Base-by-base conservation (phyloP, 805 yeast genomes). In the Yamadazyma insecticola region DNA sequence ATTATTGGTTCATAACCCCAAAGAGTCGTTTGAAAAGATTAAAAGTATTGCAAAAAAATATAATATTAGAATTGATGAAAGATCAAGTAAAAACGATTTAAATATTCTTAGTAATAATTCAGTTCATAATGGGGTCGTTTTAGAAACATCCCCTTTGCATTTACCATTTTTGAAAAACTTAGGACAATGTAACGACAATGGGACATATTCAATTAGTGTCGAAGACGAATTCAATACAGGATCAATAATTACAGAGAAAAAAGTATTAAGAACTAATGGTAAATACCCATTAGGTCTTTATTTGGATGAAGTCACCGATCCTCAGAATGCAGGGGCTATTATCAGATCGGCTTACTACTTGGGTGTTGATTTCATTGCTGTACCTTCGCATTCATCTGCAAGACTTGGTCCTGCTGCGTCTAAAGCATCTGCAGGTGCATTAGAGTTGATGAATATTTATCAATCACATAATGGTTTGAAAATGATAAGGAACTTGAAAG, bases 251-350 rank as follows among this genome's bases (percentile, higher is more conserved):
- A 19, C 22, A 11, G 10, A 9, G 10, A 19, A 19, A 11, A 8
- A 8, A 19, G 11, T 45, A 45, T 24, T 41, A 41, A 12, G 34
- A 30, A 3, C n/a, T n/a, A n/a, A n/a, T 11, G 23, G 21, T 6
- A 39, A 32, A 20, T 50, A 39, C 44, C 94, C 96, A 2, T 45
- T 88, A 12, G 96, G 87, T 0, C 43, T 87, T 3, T 86, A 70
- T 45, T 57, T 87, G 16, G 96, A 87, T 53, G 86, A 83, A 36
- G 68, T 88, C 26, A 75, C 84, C 10, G 96, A 87, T 53, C 90
- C 96, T 1, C 94, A 85, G 51, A 87, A 87, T 51, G 64, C 85
- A 44, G 96, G 96, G 6, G 92, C 90, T 15, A 75, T 87, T 25
- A 57, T 84, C 17, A 63, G 96, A 50, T 74, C 88, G 2, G 90